Base-by-base conservation (phyloP, 1,284 basidiomycete genomes). In the Pisolithus thermaeus region DNA sequence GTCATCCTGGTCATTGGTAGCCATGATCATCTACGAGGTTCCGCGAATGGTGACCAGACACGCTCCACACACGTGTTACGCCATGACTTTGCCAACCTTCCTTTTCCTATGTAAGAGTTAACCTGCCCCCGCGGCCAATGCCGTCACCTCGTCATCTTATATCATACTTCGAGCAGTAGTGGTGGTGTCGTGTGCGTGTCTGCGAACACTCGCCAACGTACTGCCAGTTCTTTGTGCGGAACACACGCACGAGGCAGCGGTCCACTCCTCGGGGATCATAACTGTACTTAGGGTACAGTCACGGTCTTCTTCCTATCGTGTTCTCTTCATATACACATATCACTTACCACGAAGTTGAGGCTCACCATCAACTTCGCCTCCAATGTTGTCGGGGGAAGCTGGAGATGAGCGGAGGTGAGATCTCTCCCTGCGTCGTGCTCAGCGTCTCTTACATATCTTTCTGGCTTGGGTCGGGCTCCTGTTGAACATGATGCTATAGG, bases 351-450 rank as follows among this genome's bases (percentile, higher is more conserved):
- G 32, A 14, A 14, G 4, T 32, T 14, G 32, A 35, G 32, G 32
- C 14, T 16, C 32, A 5, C 32, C 12, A 14, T 35, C 32, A 12
- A 12, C 14, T 35, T 14, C 11, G 4, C 32, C 11, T 14, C 12
- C 32, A 51, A 64, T 67, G 62, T 53, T 64, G 38, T 61, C 59
- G 43, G 53, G 37, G 53, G 64, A 67, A 56, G 56, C 66, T 23
- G 55, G 64, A 54, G 67, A 62, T 47, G 66, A 65, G 49, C 59
- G 64, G 50, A 61, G 67, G 64, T 65, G 45, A 5, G 7, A 38
- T 53, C 14, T n/a, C 42, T 32, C 12, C 3, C 40, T 12, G 41
- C 16, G 7, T 14, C 27, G 20, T 23, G 22, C 22, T 40, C 23
- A n/a, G 37, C 37, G 41, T 30, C 3, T n/a, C 7, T 48, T 9